phyloP scores from a whole-genome alignment of 164 flowering plant species.

The Stephania yunnanensis region DNA sequence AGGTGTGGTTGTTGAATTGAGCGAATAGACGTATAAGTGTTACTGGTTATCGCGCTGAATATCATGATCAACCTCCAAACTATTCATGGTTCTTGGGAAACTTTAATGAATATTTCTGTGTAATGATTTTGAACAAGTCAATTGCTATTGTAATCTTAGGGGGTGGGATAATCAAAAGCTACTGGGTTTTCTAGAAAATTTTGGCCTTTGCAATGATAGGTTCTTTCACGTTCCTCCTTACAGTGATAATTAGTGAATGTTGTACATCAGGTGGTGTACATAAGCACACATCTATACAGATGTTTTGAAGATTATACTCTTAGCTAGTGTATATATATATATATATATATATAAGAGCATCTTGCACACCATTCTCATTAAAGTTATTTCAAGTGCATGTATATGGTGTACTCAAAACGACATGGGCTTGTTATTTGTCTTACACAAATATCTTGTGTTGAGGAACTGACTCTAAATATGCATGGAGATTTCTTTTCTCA shows the following conservation, averaged over 20 bases:
- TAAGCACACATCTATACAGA: not conserved
- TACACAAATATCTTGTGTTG: not conserved
- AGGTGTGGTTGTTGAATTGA: not conserved
- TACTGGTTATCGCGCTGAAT: not conserved
- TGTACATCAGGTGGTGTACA: not conserved
- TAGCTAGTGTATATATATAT: too few relatives aligned
- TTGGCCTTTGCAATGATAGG: not conserved
- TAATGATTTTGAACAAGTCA: not conserved
- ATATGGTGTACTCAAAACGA: not conserved
- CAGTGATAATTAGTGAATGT: not conserved
- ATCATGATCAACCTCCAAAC: not conserved
- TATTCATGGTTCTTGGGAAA: not conserved
- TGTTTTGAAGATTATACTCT: not conserved
- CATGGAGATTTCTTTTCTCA: not conserved
- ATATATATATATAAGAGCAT: too few relatives aligned
- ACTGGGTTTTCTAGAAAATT: not conserved
- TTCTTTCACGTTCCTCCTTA: too few relatives aligned
- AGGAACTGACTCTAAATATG: not conserved
- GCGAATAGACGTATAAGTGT: not conserved
- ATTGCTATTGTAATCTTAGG: not conserved
- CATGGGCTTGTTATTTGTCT: not conserved
- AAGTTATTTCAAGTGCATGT: not conserved
- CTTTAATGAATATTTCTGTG: not conserved
- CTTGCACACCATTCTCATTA: not conserved
- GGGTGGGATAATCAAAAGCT: not conserved